Evolutionary conservation across 306 rosid genomes (phyloP), one percentile per base, ranked within the genome.

Genomic region (Pterocarpus macrocarpus): DNA sequence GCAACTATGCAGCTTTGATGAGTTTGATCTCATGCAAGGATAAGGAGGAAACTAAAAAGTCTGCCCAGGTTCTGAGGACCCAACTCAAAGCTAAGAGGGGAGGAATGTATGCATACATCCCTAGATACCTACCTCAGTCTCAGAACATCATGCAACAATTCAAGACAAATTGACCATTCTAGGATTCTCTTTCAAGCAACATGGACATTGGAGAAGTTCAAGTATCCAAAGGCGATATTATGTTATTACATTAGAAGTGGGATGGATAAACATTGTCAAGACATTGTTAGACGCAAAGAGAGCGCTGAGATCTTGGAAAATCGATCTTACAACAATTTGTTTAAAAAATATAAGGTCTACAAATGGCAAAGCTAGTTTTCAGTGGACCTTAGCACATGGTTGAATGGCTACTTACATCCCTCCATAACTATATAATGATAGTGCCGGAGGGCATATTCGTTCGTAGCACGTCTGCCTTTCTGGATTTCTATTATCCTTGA

Each of bases 11-110:
- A 65, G 14, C 69, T 78, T 63, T 81, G 34, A 32, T 78, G 39
- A 73, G 52, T 75, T 86, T 7, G 47, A 43, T 84, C 81, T 83
- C 86, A 88, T 83, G 86, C 80, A 83, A 57, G 64, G 72, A 88
- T 77, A 78, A 76, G 61, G 38, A 28, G n/a, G 41, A 50, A 50
- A 73, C 34, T 16, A 64, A 49, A 45, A 34, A 63, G 38, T n/a
- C 17, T 9, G 32, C 36, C 36, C 17, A 67, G 39, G 43, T 67
- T 28, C 3, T 15, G 9, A 22, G 28, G 28, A 75, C 59, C 69
- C 70, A 75, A 44, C 15, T 50, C 63, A 34, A 7, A 22, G 5
- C 11, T 8, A 13, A 35, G 56, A 0, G 10, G 61, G 8, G 34
- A 62, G 43, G 65, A 10, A 3, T 39, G 41, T 3, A 62, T 72